A percentile compares a stretch with the other conserved stretches of the same genome.
These are phyloP conservation scores for Trichoderma orchidacearum DNA, from an alignment of 495 filamentous ascomycete species.

Conservation along the genomic window DNA sequence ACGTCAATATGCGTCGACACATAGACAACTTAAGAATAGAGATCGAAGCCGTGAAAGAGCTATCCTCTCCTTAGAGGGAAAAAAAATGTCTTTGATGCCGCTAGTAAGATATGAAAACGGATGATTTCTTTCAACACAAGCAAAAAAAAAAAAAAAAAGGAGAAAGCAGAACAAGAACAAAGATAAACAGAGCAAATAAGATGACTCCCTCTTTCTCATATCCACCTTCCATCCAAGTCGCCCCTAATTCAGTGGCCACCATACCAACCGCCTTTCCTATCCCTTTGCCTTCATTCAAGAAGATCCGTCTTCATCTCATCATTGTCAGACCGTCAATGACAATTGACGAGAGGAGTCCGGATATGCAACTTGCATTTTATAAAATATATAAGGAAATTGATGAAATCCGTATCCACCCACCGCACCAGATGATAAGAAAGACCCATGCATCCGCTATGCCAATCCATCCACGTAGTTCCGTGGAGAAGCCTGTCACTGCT, in stretches of 20 bases:
- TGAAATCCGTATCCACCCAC: not conserved
- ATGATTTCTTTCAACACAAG: not conserved
- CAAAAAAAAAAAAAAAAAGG: not conserved
- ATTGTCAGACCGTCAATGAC: not conserved
- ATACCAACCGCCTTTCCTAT: not conserved
- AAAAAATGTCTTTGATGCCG: not conserved
- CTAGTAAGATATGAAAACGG: not conserved
- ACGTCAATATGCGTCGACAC: too few relatives aligned
- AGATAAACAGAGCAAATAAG: not conserved
- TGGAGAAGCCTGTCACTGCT: not conserved
- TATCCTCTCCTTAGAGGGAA: not conserved
- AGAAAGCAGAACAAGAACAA: not conserved
- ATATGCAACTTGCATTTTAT: not conserved
- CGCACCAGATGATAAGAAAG: not conserved
- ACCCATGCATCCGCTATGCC: not conserved
- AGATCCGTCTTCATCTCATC: not conserved
- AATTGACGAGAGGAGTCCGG: not conserved
- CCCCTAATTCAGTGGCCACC: not conserved
- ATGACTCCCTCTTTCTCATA: not conserved
- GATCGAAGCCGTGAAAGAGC: not conserved
- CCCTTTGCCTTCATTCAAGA: not conserved
- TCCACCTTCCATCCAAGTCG: not conserved
- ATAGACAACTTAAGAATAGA: not conserved
- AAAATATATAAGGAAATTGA: not conserved
- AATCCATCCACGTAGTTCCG: not conserved